Conservation (phyloP, 257 asterid species). For the Plantago major region DNA sequence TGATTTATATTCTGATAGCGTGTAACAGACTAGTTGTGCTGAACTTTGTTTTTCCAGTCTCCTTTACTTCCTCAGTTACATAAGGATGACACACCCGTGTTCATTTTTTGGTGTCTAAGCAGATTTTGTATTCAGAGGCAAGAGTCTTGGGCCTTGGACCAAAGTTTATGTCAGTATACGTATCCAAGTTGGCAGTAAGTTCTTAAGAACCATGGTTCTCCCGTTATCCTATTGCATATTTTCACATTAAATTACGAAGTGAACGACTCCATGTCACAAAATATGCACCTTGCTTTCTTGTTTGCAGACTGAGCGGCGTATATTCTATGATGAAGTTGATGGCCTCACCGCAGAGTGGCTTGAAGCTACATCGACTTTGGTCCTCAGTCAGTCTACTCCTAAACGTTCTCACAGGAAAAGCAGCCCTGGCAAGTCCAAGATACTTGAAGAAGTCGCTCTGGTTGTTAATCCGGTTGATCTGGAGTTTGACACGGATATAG, state of each 20-base stretch:
- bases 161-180: conserved; percentile 79
- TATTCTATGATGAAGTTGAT: conserved; percentile 79
- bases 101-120: conserved; percentile 21
- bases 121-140: conserved; percentile 68
- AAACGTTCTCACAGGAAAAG: conserved; percentile 42
- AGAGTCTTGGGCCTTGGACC: conserved; percentile 87
- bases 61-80: neutral
- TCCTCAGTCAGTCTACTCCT: conserved; percentile 45
- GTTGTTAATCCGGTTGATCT: conserved; percentile 41
- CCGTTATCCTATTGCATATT: neutral
- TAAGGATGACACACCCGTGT: neutral
- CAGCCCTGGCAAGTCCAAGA: conserved; percentile 45
- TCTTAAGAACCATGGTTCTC: neutral
- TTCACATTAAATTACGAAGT: neutral
- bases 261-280: neutral
- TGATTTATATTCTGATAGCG: neutral
- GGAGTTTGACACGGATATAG: conserved; percentile 18
- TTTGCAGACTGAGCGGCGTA: conserved; percentile 64
- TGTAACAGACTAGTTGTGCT: neutral
- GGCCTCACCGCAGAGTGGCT: conserved; percentile 81
- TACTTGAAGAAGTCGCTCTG: conserved; percentile 64
- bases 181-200: conserved; percentile 86
- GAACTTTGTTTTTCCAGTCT: neutral
- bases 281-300: conserved; percentile 4
- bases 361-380: conserved; percentile 62